Percentiles rank a stretch among this genome's conserved stretches.
Evolutionary conservation across 2,329 filamentous ascomycete species (phyloP).

Genomic region (Xylaria sp.): DNA sequence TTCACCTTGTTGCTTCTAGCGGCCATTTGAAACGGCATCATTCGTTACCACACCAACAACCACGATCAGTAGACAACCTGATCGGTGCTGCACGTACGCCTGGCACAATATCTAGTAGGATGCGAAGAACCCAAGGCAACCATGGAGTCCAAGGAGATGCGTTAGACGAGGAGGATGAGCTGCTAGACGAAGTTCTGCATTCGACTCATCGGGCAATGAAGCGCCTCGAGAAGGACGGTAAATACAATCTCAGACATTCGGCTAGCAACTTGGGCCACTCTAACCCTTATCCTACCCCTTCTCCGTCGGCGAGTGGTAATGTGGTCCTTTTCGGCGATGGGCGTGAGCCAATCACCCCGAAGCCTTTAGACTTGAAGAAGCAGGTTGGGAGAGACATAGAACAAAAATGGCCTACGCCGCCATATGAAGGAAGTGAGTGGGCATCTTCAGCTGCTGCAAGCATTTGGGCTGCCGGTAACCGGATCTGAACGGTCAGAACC

Average conservation of each 20-base stretch:
- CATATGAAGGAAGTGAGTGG: conserved; percentile 94
- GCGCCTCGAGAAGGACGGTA: conserved; percentile 65
- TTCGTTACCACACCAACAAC: conserved; percentile 67
- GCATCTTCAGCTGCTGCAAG: conserved; percentile 80
- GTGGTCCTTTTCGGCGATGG: conserved; percentile 74
- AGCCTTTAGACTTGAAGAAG: conserved; percentile 72
- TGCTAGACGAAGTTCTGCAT: conserved; percentile 85
- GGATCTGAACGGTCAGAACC: conserved; percentile 52
- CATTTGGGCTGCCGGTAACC: conserved; percentile 75
- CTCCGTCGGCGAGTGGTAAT: conserved; percentile 84
- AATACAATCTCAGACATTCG: conserved; percentile 63
- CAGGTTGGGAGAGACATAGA: conserved; percentile 52
- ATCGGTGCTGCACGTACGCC: conserved; percentile 58
- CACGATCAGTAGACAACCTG: conserved; percentile 68
- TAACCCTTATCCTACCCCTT: conserved; percentile 69
- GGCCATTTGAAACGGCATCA: conserved; percentile 68
- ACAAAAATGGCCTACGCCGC: conserved; percentile 91
- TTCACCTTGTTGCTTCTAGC: conserved; percentile 56
- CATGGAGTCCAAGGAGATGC: conserved; percentile 88
- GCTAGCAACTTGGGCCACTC: conserved; percentile 66
- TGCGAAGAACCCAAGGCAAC: conserved; percentile 75
- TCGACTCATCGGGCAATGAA: conserved; percentile 78
- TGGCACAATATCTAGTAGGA: conserved; percentile 77
- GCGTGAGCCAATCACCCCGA: conserved; percentile 66
- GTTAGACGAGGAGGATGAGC: conserved; percentile 93